Conservation (phyloP, 2,329 filamentous ascomycete species). For the Boeremia exigua region DNA sequence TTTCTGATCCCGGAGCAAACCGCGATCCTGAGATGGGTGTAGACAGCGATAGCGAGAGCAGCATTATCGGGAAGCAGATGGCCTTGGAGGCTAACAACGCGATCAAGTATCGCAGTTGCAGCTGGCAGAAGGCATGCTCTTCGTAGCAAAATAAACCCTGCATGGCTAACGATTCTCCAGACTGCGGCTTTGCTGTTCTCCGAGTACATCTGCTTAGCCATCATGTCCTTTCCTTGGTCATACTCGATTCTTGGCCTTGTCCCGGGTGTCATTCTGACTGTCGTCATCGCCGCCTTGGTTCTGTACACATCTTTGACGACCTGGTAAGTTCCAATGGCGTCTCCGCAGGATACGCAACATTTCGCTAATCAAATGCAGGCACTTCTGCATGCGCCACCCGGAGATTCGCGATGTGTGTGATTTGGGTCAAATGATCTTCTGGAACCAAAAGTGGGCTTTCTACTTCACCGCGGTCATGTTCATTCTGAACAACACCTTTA, state of each 20-base stretch:
- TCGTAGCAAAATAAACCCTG: not conserved
- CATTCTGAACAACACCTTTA: constrained; percentile 91
- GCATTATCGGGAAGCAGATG: constrained; percentile 69
- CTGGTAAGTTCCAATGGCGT: constrained; percentile 55
- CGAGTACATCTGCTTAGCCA: constrained; percentile 90
- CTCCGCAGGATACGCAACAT: not conserved
- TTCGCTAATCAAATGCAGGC: constrained; percentile 59
- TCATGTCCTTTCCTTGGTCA: constrained; percentile 96
- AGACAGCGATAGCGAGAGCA: constrained; percentile 45
- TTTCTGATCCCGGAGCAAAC: constrained; percentile 47
- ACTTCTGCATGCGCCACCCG: constrained; percentile 89
- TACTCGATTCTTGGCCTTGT: constrained; percentile 88
- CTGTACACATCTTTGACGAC: constrained; percentile 79
- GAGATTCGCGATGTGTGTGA: constrained; percentile 93
- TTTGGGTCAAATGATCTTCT: constrained; percentile 94
- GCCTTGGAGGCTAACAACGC: constrained; percentile 76
- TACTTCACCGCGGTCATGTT: constrained; percentile 82
- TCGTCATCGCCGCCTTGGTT: constrained; percentile 77
- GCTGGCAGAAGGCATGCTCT: constrained; percentile 79
- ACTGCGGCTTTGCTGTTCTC: constrained; percentile 90
- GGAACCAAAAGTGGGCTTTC: constrained; percentile 76
- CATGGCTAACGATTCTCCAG: constrained; percentile 50
- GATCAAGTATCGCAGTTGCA: constrained; percentile 92
- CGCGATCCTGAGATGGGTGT: constrained; percentile 33
- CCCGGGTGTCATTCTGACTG: constrained; percentile 82